A percentile compares a stretch with the other conserved stretches of the same genome.
phyloP scores from a whole-genome alignment of 2,329 filamentous ascomycete species.

The Phaeoacremonium minimum region DNA sequence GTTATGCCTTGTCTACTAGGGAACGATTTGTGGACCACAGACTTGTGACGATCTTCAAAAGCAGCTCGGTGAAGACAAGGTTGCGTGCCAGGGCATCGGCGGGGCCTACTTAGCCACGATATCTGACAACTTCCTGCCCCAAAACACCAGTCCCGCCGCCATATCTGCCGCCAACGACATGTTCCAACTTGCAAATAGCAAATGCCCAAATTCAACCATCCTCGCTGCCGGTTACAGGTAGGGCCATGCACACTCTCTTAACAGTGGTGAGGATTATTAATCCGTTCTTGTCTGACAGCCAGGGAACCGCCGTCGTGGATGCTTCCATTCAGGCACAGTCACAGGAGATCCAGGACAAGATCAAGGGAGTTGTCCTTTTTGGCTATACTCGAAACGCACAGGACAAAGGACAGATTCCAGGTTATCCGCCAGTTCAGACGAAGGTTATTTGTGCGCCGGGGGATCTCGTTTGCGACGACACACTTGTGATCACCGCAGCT shows the following conservation, averaged over 20 bases:
- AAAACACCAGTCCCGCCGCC: slow-evolving; percentile 18
- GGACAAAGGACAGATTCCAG: slow-evolving; percentile 16
- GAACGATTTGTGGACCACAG: slow-evolving; percentile 19
- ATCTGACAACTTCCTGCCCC: slow-evolving; percentile 19
- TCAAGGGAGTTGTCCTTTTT: slow-evolving; percentile 23
- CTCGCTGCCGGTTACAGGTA: slow-evolving; percentile 24
- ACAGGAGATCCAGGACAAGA: slow-evolving; percentile 7
- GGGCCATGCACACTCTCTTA: no score
- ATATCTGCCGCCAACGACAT: slow-evolving; percentile 22
- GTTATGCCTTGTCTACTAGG: slow-evolving; percentile 13
- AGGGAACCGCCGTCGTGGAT: slow-evolving; percentile 26
- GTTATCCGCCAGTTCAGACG: slow-evolving; percentile 12
- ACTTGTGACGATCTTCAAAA: slow-evolving; percentile 20
- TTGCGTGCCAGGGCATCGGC: slow-evolving; percentile 28
- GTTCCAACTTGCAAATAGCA: slow-evolving; percentile 19
- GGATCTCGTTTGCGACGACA: slow-evolving; percentile 19
- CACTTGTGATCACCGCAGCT: slow-evolving; percentile 15
- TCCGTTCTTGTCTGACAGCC: no score
- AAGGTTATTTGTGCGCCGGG: slow-evolving; percentile 18
- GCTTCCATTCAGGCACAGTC: slow-evolving; percentile 20
- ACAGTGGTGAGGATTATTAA: no score
- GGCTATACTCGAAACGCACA: slow-evolving; percentile 22
- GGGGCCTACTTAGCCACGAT: slow-evolving; percentile 23
- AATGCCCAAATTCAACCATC: slow-evolving; percentile 26
- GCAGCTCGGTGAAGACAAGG: slow-evolving; percentile 15